Evolutionary conservation across 2,329 filamentous ascomycete genomes (phyloP).

Genomic region (Epicoccum nigrum): DNA sequence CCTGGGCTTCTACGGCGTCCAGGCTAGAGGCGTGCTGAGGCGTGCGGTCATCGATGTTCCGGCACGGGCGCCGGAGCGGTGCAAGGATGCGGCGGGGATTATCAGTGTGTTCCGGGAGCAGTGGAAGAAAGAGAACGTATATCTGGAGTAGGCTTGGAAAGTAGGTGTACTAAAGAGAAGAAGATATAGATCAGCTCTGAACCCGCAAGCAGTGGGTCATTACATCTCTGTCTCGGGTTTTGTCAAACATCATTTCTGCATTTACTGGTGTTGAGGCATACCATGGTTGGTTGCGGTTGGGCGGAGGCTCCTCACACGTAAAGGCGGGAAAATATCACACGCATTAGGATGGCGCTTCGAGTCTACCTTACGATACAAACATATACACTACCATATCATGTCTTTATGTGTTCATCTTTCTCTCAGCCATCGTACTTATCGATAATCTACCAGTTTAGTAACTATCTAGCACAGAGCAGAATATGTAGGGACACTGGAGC

Average conservation of each 20-base stretch:
- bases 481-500: too few relatives aligned
- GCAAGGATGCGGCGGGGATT: constrained; percentile 35
- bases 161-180: neutral
- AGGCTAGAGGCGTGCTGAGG: constrained; percentile 73
- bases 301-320: neutral
- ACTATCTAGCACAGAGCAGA: too few relatives aligned
- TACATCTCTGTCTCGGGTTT: neutral
- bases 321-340: neutral
- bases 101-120: constrained; percentile 39
- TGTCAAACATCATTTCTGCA: constrained; percentile 5
- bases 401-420: too few relatives aligned
- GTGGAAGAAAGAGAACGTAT: constrained; percentile 39
- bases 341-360: neutral
- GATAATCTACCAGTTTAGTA: too few relatives aligned
- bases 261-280: constrained; percentile 10
- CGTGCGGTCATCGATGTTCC: constrained; percentile 78
- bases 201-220: neutral
- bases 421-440: too few relatives aligned
- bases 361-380: too few relatives aligned
- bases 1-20: constrained; percentile 78
- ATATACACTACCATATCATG: too few relatives aligned
- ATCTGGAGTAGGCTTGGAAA: constrained; percentile 6
- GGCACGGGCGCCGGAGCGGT: constrained; percentile 35
- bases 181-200: too few relatives aligned
- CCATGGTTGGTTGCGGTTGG: neutral